Evolutionary conservation across 208 protist species (phyloP), one percentile per base, ranked within the genome.

Genomic region (Trypanosoma cruzi): DNA sequence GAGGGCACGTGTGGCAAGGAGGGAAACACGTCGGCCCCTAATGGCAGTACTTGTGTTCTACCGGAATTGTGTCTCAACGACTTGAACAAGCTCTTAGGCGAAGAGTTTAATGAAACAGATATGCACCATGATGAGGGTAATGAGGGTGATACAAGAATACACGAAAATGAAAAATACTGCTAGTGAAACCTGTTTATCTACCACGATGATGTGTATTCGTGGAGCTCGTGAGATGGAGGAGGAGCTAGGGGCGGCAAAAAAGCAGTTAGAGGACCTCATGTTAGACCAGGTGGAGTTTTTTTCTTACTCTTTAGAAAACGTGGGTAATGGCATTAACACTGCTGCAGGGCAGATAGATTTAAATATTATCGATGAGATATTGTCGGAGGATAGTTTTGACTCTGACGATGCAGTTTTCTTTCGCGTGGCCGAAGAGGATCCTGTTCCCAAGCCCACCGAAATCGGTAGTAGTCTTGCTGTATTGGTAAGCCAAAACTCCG

Each of bases 401-500:
- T 4, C 36, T 40, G 36, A 40, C 10, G 10, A 40, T 40, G 36
- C 10, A 16, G n/a, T 69, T 31, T 24, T 50, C 2, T 40, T 52
- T 16, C 34, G 22, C 31, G 24, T 54, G 28, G 40, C n/a, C 10
- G 64, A 40, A 26, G 53, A 26, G 11, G 40, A 69, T 29, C 6
- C 53, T 28, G 29, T n/a, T 29, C 40, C 42, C 29, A 40, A 10
- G 36, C 36, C 36, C 10, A 40, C 36, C 4, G 46, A 22, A 6
- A n/a, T 52, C 2, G 22, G 7, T 16, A 31, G n/a, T 48, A 53
- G 4, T 24, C n/a, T 53, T 24, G 7, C 36, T 10, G 37, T 67
- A 42, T 29, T 62, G 10, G 7, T 68, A n/a, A 63, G n/a, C 31
- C 61, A 69, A 28, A 22, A 53, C 76, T 42, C 63, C 29, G 64